Evolutionary conservation across 163 green algal species (phyloP).

Genomic region (Coccomyxa subellipsoidea): DNA sequence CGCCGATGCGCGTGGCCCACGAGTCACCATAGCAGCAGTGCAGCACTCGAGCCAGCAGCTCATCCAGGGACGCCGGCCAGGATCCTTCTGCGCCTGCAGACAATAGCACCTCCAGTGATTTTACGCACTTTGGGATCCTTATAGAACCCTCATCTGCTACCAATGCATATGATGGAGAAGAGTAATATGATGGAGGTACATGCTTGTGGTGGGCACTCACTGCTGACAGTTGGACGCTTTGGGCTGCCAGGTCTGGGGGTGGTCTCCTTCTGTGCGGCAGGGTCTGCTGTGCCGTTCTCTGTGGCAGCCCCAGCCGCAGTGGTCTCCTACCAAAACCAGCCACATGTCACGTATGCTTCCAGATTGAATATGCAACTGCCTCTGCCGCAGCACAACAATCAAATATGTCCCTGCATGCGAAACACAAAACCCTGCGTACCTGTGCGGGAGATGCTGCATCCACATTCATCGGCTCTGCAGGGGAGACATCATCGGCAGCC

Average conservation of each 20-base stretch:
- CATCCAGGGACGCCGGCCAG: conserved; percentile 25
- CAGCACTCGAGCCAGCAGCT: conserved; percentile 76
- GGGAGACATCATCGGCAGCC: neutral
- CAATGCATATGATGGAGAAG: too few relatives aligned
- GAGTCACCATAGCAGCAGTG: conserved; percentile 86
- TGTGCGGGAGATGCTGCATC: neutral
- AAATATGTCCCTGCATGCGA: too few relatives aligned
- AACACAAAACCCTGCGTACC: too few relatives aligned
- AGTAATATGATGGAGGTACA: neutral
- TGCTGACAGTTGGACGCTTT: neutral
- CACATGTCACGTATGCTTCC: too few relatives aligned
- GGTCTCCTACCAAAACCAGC: too few relatives aligned
- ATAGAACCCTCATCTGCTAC: too few relatives aligned
- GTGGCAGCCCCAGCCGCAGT: neutral
- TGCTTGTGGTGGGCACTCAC: neutral
- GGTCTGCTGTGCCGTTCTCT: neutral
- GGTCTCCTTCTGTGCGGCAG: neutral
- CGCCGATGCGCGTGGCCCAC: conserved; percentile 79
- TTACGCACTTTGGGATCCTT: too few relatives aligned
- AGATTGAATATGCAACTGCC: too few relatives aligned
- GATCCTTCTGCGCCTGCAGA: neutral
- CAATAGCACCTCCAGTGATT: neutral
- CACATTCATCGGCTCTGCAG: neutral
- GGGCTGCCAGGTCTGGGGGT: neutral
- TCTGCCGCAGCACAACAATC: too few relatives aligned